These are phyloP conservation scores for Torrubiellomyces zombiae DNA, from an alignment of 2,329 filamentous ascomycete genomes.

Conservation along the genomic window DNA sequence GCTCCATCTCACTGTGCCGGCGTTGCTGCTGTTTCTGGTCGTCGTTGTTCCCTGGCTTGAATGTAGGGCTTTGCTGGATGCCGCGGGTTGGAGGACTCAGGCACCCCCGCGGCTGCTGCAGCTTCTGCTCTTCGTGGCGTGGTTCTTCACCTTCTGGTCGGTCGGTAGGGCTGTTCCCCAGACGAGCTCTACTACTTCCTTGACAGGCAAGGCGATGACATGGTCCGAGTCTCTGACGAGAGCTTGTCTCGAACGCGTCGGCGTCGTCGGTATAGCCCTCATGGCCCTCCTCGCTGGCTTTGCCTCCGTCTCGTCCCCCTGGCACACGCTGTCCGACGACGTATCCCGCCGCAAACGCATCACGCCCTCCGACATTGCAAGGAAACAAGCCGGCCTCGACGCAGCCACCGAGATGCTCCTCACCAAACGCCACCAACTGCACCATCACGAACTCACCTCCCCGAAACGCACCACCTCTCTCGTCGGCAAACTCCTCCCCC, in stretches of 20 bases:
- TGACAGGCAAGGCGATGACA: constrained; percentile 8
- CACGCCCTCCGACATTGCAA: constrained; percentile 55
- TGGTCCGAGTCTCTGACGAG: constrained; percentile 25
- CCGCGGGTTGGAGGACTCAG: constrained; percentile 45
- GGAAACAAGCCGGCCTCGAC: constrained; percentile 64
- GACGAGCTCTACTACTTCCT: constrained; percentile 2
- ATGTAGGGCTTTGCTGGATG: constrained; percentile 45
- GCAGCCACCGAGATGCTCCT: constrained; percentile 66
- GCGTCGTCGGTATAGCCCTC: constrained; percentile 68
- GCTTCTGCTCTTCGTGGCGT: constrained; percentile 41
- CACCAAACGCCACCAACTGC: constrained; percentile 56
- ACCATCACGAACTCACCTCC: too few species aligned
- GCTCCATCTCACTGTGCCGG: constrained; percentile 51
- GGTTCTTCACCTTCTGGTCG: constrained; percentile 65
- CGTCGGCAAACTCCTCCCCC: constrained; percentile 60
- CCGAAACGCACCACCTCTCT: constrained; percentile 39
- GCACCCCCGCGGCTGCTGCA: constrained; percentile 42
- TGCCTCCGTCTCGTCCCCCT: constrained; percentile 72
- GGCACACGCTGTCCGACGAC: constrained; percentile 62
- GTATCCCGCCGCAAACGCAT: constrained; percentile 34
- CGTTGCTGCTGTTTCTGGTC: constrained; percentile 55
- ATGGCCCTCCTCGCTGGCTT: constrained; percentile 86
- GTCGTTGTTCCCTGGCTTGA: constrained; percentile 65
- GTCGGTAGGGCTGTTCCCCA: constrained; percentile 45
- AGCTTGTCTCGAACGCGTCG: constrained; percentile 51